Base-by-base conservation (phyloP, 192 early-diverging fungal species). In the Coemansia sp. region DNA sequence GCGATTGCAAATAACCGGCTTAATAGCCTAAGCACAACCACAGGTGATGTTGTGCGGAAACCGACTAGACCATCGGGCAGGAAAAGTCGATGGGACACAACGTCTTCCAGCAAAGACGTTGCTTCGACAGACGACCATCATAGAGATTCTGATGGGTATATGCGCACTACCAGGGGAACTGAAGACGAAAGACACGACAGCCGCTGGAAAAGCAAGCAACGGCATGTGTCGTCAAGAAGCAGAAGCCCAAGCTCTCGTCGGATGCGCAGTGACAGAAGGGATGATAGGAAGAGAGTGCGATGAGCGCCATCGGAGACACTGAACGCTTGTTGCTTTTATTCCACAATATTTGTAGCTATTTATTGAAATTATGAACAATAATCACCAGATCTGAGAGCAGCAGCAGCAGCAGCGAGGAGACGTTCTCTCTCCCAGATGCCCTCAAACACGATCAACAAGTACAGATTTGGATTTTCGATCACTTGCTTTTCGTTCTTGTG, bases 81-180 rank as follows among this genome's bases (percentile, higher is more conserved):
- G 31, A 70, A 42, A 6, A 78, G 68, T 34, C 37, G 69, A 30
- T 78, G 68, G 68, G 70, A 78, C 55, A 28, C 62, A 5, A 62
- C 67, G 0, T 28, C 66, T 17, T 34, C 30, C 5, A 4, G 29
- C 22, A 38, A 55, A 14, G 42, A 22, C 36, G 15, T 20, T 45
- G n/a, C 15, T 20, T 1, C 25, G n/a, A 36, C 17, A 31, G 23
- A 25, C 36, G 28, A 7, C 23, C 7, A 9, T 6, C 45, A 48
- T 13, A 25, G 25, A 23, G 20, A 10, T 11, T 10, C 45, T 25
- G 8, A 5, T 25, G 22, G 45, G 10, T 48, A 48, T 48, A n/a
- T n/a, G 6, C 41, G 19, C 2, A 14, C 5, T 44, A 23, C 2
- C 23, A 13, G 22, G 14, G 8, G 25, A 2, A 25, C 10, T 8